Base-by-base conservation (phyloP, 306 rosid species). In the Trifolium repens region DNA sequence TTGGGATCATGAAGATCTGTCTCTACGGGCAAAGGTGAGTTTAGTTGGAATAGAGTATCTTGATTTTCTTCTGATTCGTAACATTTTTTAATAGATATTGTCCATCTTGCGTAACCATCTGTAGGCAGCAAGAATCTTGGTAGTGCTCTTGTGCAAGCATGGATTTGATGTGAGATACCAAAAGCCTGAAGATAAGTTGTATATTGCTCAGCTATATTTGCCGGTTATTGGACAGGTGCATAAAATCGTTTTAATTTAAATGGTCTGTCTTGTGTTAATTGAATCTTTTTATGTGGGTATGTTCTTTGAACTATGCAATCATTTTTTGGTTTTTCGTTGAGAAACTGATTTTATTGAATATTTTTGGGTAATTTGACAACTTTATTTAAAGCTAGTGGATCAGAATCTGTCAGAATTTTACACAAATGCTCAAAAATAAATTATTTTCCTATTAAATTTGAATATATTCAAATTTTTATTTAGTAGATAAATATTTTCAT, bases 131-230 rank as follows among this genome's bases (percentile, higher is more conserved):
- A 91, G 98, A 87, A 82, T 90, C 69, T 75, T 94, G 82, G 98
- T 94, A 67, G 96, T 94, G 83, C 93, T 94, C 77, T 63, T 94
- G 79, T 94, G 98, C 90, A 94, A 94, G 83, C 98, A 94, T 79
- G 98, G 90, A 83, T 94, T 91, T 89, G 98, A 94, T 91, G 89
- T 91, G 76, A 89, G 98, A 83, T 94, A 94, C 90, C 98, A 94
- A 78, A 94, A 94, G 88, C 91, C 91, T 78, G 98, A 94, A 89
- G 98, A 94, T 84, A 94, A 92, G 75, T 83, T 94, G 69, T 94
- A 94, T 78, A 94, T 94, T 79, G 98, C 98, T 47, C 98, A 94
- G 88, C 91, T 94, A 69, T 94, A 94, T 80, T 90, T 91, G 75
- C 98, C 98, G 34, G 96, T 94, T 70, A 81, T 94, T 26, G 98